These are phyloP conservation scores for Chytriomyces sp. DNA, from an alignment of 192 early-diverging fungal genomes.

Conservation along the genomic window DNA sequence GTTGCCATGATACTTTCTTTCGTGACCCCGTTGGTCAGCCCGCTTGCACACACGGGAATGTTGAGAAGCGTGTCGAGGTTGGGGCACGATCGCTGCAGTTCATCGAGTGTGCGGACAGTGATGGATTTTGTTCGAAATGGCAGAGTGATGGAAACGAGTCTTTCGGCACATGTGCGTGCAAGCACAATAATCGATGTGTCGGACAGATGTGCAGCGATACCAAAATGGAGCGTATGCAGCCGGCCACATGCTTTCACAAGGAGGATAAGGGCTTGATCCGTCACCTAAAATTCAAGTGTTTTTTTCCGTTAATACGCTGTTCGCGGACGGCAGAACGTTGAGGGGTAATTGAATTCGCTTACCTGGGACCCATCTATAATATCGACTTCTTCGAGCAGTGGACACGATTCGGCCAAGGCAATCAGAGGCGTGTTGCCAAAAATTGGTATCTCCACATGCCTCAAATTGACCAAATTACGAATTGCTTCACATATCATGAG, in stretches of 20 bases:
- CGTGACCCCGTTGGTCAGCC: neutral
- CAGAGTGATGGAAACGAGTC: conserved; percentile 17
- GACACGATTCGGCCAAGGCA: conserved; percentile 23
- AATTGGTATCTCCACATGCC: conserved; percentile 24
- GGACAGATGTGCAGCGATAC: conserved; percentile 13
- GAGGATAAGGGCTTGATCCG: conserved; percentile 34
- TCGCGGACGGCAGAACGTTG: neutral
- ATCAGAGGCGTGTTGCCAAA: conserved; percentile 17
- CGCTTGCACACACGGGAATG: conserved; percentile 8
- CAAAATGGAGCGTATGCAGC: conserved; percentile 17
- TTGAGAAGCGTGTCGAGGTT: conserved; percentile 23
- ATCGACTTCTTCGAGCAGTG: conserved; percentile 29
- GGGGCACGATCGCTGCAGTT: conserved; percentile 7
- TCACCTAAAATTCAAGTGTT: conserved; percentile 5
- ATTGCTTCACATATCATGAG: neutral
- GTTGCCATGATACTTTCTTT: conserved; percentile 11
- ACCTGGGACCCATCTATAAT: conserved; percentile 26
- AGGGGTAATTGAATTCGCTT: neutral
- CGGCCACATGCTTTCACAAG: conserved; percentile 27
- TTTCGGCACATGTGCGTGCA: conserved; percentile 4
- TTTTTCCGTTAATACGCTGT: too few relatives aligned
- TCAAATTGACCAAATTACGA: neutral
- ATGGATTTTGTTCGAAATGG: conserved; percentile 25
- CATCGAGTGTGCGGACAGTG: conserved; percentile 11
- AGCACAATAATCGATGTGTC: conserved; percentile 31